Evolutionary conservation across 768 basidiomycete species (phyloP), one percentile per base, ranked within the genome.

Genomic region (Boletales sp.): DNA sequence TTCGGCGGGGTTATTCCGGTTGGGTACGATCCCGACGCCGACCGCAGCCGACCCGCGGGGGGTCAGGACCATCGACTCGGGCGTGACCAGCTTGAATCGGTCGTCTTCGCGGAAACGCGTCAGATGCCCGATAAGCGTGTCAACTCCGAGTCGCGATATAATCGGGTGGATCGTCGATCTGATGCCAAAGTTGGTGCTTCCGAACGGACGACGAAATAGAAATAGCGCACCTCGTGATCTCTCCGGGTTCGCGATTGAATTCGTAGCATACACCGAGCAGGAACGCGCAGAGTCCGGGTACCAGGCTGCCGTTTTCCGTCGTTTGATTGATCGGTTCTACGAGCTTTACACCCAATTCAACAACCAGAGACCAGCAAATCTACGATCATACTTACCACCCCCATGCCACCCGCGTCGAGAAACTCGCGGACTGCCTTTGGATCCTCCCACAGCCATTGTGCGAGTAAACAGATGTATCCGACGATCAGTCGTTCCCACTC

Each of bases 361-460:
- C 30, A 48, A n/a, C 21, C 1, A 19, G 41, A 8, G 17, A 10
- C 15, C 36, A 27, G 31, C 19, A 18, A 47, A 40, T 38, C 12
- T 3, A 40, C 2, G 27, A 24, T 11, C 34, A 19, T 1, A 81
- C 93, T 61, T 67, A 97, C 94, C 60, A 94, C 84, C 47, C 90
- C 87, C 43, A 99, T 70, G 45, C 92, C 93, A 18, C 94, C 92
- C 8, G 91, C 86, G 60, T 90, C 85, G 55, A 99, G 73, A 62
- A 97, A 95, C 63, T 90, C 93, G 53, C 84, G 78, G 45, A 97
- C 92, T 0, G 89, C 86, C 45, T 76, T 80, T 0, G 94, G 84
- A 59, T 97, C 94, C 60, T 98, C 95, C 94, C 94, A 99, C 8
- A 97, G 74, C 97, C 97, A 99, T 54, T 94, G 91, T 5, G 82